These are phyloP conservation scores for Trichoderma sp. DNA, from an alignment of 2,329 filamentous ascomycete species.

Conservation along the genomic window DNA sequence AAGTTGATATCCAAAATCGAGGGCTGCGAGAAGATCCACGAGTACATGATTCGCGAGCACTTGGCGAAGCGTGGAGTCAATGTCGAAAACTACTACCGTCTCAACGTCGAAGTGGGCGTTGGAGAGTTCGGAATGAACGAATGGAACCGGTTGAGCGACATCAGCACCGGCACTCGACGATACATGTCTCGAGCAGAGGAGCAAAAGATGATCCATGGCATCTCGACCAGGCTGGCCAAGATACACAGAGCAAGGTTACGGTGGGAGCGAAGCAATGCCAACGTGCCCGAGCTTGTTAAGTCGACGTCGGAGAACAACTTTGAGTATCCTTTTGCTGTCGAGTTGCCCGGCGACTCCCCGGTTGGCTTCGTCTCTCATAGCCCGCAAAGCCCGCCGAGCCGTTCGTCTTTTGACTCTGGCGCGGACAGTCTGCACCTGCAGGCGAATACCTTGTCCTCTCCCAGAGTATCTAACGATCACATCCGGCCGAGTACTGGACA, in stretches of 20 bases:
- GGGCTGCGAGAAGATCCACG: constrained; percentile 86
- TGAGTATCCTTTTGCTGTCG: constrained; percentile 50
- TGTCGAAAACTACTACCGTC: constrained; percentile 84
- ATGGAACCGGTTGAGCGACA: constrained; percentile 90
- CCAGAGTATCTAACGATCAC: constrained; percentile 50
- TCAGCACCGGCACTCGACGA: constrained; percentile 84
- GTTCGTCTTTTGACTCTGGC: constrained; percentile 57
- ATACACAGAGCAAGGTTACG: constrained; percentile 74
- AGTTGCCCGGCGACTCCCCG: constrained; percentile 57
- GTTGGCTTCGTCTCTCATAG: constrained; percentile 33
- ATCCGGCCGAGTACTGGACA: constrained; percentile 35
- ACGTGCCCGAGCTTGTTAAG: constrained; percentile 44
- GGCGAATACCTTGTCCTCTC: constrained; percentile 40
- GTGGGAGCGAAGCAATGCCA: constrained; percentile 50
- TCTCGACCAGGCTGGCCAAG: constrained; percentile 77
- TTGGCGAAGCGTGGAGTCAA: constrained; percentile 75
- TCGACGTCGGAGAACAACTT: constrained; percentile 40
- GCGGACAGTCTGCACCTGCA: constrained; percentile 46
- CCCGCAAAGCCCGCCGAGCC: constrained; percentile 39
- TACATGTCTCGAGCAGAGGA: constrained; percentile 74
- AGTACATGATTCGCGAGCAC: constrained; percentile 77
- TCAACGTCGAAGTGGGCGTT: constrained; percentile 96
- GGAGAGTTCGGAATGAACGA: constrained; percentile 99
- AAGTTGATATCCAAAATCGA: constrained; percentile 90
- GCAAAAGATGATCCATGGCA: constrained; percentile 71